Conservation (phyloP, 805 yeast genomes). For the Komagataella mondaviorum region DNA sequence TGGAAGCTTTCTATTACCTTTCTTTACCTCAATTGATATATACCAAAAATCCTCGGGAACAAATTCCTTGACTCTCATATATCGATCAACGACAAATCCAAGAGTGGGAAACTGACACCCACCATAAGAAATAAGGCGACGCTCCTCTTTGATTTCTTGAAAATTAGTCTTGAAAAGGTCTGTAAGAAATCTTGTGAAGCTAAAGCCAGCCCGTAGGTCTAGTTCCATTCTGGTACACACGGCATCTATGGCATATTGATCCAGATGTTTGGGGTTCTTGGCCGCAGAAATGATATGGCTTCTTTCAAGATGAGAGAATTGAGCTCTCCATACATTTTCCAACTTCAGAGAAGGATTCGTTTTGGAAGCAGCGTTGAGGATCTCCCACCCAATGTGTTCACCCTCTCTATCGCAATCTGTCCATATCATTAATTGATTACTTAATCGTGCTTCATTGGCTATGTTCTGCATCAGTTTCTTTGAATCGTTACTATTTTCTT, state of each 20-base stretch:
- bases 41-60: conserved; percentile 74
- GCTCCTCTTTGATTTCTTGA: conserved; percentile 12
- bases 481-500: conserved; percentile 22
- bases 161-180: conserved; percentile 26
- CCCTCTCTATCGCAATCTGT: conserved; percentile 98
- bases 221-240: conserved; percentile 78
- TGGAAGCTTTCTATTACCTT: conserved; percentile 22
- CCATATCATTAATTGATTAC: conserved; percentile 78
- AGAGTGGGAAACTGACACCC: conserved; percentile 93
- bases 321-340: conserved; percentile 54
- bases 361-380: conserved; percentile 52
- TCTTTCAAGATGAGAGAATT: conserved; percentile 77
- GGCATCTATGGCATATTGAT: conserved; percentile 64
- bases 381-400: conserved; percentile 81
- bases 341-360: conserved; percentile 31
- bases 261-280: conserved; percentile 44
- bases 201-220: conserved; percentile 79
- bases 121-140: conserved; percentile 58
- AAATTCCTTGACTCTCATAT: conserved; percentile 59
- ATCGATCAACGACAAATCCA: conserved; percentile 92
- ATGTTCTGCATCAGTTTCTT: conserved; percentile 48
- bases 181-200: conserved; percentile 76
- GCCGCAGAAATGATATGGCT: conserved; percentile 70
- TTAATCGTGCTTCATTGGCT: conserved; percentile 41
- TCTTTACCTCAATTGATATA: conserved; percentile 38